Evolutionary conservation across 177 flowering plant genomes (phyloP), one percentile per base, ranked within the genome.

Genomic region (Vitis hybrid): DNA sequence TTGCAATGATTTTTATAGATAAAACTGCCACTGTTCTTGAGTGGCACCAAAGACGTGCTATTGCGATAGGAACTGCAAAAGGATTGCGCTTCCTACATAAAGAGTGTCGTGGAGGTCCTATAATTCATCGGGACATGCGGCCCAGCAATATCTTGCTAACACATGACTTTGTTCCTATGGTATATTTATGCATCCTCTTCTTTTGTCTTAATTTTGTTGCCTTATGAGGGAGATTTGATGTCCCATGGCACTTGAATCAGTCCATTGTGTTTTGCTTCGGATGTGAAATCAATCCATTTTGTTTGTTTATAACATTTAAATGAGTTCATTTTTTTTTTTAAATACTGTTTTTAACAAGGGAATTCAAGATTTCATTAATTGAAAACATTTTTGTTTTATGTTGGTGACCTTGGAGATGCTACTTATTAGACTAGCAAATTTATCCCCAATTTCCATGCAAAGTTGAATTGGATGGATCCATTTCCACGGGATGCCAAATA

Each of bases 1-100:
- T 6, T 13, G 26, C 8, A 5, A 2, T 19, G 5, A 7, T 51
- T 56, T 61, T 53, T 52, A 33, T 58, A 87, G 87, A 63, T 72
- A 67, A 76, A 60, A 60, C 77, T 8, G 79, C 67, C 15, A 29
- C 72, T 56, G 65, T 67, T 66, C 84, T 88, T 60, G 85, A 85
- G 67, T 87, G 90, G 90, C 81, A 82, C 67, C 81, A 75, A 62
- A 80, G 92, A 53, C 71, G 67, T 68, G 79, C 83, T 60, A 87
- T 87, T 70, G 90, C 90, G 53, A 62, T 88, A 62, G 92, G 89
- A 75, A 83, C 76, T n/a, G 92, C 89, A 57, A 87, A 83, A 75
- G 92, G 89, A 26, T 74, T 88, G 74, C 86, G 88, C 57, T 87
- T 79, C 78, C 87, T 88, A 62, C 92, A 88, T 65, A 88, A 88